Evolutionary conservation across 176 grass and related monocot genomes (phyloP), one percentile per base, ranked within the genome.

Genomic region (Bothriochloa decipiens): DNA sequence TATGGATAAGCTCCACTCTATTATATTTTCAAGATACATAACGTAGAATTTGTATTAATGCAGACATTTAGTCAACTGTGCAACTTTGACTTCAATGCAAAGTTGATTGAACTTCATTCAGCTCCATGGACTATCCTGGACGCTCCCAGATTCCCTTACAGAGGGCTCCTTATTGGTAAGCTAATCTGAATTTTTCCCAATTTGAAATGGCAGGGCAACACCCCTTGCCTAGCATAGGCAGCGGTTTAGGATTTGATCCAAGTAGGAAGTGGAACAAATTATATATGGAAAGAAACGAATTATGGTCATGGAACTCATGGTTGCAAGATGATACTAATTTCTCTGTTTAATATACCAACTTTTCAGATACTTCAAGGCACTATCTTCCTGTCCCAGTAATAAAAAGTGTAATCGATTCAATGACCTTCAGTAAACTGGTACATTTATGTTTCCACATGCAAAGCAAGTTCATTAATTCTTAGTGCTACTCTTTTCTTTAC

Each of bases 61-160:
- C 85, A 98, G 96, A 98, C 96, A 42, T 95, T 98, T 74, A 98
- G 96, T 84, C 96, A 98, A 78, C 12, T 98, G 50, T 98, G 96
- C 36, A 77, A 80, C 83, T 98, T 94, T 36, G 90, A 98, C 87
- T 95, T 98, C 74, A 76, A 68, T 27, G 85, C 84, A 16, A 89
- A 88, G 52, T 15, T 95, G 32, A 66, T 95, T 60, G 89, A 93
- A 69, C 84, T 98, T 50, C 70, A 92, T 63, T 87, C 83, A 7
- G 91, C 87, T 89, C 96, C 96, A 81, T 98, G 96, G 96, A 89
- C 65, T 70, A 98, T 98, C 78, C 43, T 77, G 27, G 96, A 98
- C 47, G 41, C 41, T 52, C 96, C 96, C 32, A 98, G 96, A 65
- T 95, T 98, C 88, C 86, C 89, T 71, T 98, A 93, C 58, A 60